These are phyloP conservation scores for Neonectria magnoliae DNA, from an alignment of 2,329 filamentous ascomycete species.

Conservation along the genomic window DNA sequence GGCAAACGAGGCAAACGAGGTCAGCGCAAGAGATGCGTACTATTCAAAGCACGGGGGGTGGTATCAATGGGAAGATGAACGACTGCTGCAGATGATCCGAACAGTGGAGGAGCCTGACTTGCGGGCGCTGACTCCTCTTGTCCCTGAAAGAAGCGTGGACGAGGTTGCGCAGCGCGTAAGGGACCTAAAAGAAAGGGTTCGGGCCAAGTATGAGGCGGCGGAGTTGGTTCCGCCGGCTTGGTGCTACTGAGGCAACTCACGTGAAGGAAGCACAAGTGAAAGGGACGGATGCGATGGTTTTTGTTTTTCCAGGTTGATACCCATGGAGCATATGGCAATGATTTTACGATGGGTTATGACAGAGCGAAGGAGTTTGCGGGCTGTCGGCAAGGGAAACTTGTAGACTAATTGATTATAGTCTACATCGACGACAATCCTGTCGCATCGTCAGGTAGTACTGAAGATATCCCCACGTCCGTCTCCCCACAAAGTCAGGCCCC, in stretches of 20 bases:
- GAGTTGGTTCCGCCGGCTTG: conserved; percentile 38
- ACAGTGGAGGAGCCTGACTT: conserved; percentile 27
- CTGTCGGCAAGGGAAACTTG: background rate
- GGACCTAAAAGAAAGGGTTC: conserved; percentile 34
- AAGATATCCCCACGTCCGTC: background rate
- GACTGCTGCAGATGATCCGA: conserved; percentile 39
- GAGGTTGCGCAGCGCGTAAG: conserved; percentile 36
- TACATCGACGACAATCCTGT: background rate
- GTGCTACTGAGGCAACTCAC: conserved; percentile 32
- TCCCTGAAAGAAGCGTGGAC: conserved; percentile 29
- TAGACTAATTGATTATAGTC: background rate
- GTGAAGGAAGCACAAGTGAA: conserved; percentile 12
- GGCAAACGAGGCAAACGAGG: background rate
- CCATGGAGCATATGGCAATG: conserved; percentile 5
- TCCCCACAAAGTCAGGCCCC: background rate
- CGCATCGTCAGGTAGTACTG: no score
- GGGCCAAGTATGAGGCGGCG: conserved; percentile 30
- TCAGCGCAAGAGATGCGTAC: conserved; percentile 24
- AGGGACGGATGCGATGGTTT: background rate
- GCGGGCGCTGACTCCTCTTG: conserved; percentile 15
- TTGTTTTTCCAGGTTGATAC: conserved; percentile 29
- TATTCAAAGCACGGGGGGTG: conserved; percentile 38
- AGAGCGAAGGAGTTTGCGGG: background rate
- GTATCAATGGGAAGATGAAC: conserved; percentile 41
- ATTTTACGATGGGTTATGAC: conserved; percentile 1